Percentiles rank a stretch among this genome's conserved stretches.
Evolutionary conservation across 164 flowering plant species (phyloP).

Genomic region (Vitis rotundifolia): DNA sequence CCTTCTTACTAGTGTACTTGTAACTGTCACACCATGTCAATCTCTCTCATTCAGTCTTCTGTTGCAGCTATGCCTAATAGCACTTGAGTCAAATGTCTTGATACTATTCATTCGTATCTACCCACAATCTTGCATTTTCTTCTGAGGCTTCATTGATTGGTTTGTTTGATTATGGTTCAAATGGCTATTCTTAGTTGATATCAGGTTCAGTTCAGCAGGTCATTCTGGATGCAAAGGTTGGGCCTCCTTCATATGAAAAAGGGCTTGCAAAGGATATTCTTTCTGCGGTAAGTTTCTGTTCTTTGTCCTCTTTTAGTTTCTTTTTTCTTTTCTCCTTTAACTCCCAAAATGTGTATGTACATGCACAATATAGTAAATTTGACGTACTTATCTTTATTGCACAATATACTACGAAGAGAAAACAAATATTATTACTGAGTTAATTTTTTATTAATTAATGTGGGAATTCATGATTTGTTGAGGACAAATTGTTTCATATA

Average conservation of each 20-base stretch:
- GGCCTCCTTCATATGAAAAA: conserved; percentile 87
- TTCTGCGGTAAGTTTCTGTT: conserved; percentile 57
- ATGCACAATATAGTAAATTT: background rate
- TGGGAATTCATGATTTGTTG: background rate
- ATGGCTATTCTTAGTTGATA: conserved; percentile 42
- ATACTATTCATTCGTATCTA: background rate
- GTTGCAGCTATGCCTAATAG: background rate
- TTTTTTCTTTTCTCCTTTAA: background rate
- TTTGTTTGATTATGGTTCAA: conserved; percentile 5
- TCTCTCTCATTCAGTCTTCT: background rate
- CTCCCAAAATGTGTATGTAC: background rate
- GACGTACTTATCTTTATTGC: no score
- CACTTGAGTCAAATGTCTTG: background rate
- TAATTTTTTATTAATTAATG: background rate
- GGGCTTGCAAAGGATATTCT: conserved; percentile 84
- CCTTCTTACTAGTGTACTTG: background rate
- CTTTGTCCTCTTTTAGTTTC: background rate
- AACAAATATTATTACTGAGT: no score
- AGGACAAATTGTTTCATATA: background rate
- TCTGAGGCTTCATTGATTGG: background rate
- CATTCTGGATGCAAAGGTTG: conserved; percentile 91
- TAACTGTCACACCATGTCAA: background rate
- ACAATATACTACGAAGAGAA: no score
- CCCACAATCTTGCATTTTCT: background rate
- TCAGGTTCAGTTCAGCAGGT: conserved; percentile 80